Conservation (phyloP, 2,329 filamentous ascomycete species). For the Monosporascus ibericus region DNA sequence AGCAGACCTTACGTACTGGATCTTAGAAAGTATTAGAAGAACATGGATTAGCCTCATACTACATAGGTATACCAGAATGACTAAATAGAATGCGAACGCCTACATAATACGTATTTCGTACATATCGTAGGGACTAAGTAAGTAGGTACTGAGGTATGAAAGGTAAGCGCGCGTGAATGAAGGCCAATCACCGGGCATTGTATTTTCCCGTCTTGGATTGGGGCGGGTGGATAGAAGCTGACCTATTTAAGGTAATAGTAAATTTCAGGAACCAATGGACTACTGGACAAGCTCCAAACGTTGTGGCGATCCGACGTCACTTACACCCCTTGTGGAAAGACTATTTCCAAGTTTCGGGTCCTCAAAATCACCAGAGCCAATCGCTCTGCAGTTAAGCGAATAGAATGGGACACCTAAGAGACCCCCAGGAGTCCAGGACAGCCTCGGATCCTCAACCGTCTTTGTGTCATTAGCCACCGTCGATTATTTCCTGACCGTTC, state of each 20-base stretch:
- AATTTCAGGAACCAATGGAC: slow-evolving; percentile 3
- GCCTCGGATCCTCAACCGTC: not conserved
- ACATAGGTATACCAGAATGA: too few relatives aligned
- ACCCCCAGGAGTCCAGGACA: not conserved
- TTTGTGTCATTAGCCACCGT: not conserved
- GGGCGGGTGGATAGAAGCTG: slow-evolving; percentile 1
- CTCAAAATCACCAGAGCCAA: not conserved
- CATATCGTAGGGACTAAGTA: not conserved
- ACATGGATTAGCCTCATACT: too few relatives aligned
- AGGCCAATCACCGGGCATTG: slow-evolving; percentile 9
- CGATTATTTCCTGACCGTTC: not conserved
- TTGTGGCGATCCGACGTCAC: too few relatives aligned
- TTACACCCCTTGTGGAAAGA: too few relatives aligned
- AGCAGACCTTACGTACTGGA: too few relatives aligned
- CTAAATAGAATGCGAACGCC: too few relatives aligned
- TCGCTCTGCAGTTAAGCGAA: not conserved
- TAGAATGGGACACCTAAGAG: not conserved
- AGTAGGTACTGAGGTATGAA: not conserved
- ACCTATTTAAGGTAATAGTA: slow-evolving; percentile 7
- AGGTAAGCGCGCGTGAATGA: slow-evolving; percentile 16
- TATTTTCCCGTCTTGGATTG: not conserved
- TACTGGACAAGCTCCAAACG: not conserved
- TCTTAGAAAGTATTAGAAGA: too few relatives aligned
- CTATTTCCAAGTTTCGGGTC: not conserved
- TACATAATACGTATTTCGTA: too few relatives aligned